Base-by-base conservation (phyloP, 2,329 filamentous ascomycete species). In the Aspergillus sp. region DNA sequence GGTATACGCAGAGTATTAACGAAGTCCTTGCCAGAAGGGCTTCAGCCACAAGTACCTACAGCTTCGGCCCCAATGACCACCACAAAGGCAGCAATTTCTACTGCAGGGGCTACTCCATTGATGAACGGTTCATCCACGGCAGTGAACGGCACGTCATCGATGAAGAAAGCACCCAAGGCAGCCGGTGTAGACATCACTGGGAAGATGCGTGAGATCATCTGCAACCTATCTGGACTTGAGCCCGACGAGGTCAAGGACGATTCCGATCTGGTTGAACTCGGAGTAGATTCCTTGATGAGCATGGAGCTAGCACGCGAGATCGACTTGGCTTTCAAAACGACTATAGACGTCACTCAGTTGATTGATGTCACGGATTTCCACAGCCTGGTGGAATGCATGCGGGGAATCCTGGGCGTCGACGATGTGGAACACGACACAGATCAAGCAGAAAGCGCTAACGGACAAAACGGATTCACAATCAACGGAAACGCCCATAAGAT, bases 221-320 rank as follows among this genome's bases (percentile, higher is more conserved):
- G 47, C 5, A 47, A 50, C 9, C 20, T 52, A 0, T 70, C 70
- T 2, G 72, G 73, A 20, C 49, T 76, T 4, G 71, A 74, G 19
- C 22, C 59, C 0, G 50, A 61, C 4, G 73, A 77, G 24, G 71
- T 79, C 14, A 65, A 67, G 26, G 50, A 61, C 24, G 68, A 74
- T 40, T 17, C 60, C 9, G 57, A 66, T 9, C 64, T 79, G 16
- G 67, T 64, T 11, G 73, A 78, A 32, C 47, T 79, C 7, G 76
- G 76, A 1, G 77, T 79, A 42, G 77, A 79, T 59, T 79, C 77
- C 0, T 64, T 80, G 0, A 74, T 78, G 69, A 73, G 67, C 1
- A 79, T 78, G 72, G 77, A 80, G 57, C 54, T 80, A 46, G 68
- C 60, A 0, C 63, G 64, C 4, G 77, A 79, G 48, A 54, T 78